These are phyloP conservation scores for Jatropha curcas DNA, from an alignment of 345 rosid species.

Conservation along the genomic window DNA sequence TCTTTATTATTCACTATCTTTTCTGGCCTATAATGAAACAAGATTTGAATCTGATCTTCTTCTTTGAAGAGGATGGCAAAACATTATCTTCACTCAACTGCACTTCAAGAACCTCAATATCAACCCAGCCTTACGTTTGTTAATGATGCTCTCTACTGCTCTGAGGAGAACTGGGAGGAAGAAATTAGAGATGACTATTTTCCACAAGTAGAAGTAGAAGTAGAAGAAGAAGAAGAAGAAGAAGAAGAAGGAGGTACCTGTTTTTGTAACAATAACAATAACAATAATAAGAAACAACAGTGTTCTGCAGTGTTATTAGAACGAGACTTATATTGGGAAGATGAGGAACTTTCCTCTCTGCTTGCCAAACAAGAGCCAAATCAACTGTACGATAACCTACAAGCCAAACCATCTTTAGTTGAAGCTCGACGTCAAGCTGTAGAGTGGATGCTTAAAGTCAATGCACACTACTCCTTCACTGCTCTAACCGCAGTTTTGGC, in stretches of 20 bases:
- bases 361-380: conserved; percentile 47
- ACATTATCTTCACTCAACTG: conserved; percentile 19
- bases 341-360: conserved; percentile 56
- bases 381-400: conserved; percentile 28
- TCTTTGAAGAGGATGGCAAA: conserved; percentile 59
- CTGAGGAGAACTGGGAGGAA: conserved; percentile 57
- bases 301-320: conserved; percentile 37
- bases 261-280: not conserved
- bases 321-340: conserved; percentile 73
- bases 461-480: conserved; percentile 64
- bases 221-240: conserved; percentile 11
- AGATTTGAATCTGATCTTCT: conserved; percentile 42
- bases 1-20: conserved; percentile 20
- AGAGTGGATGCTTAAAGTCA: conserved; percentile 75
- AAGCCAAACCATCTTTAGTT: conserved; percentile 31
- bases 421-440: conserved; percentile 62
- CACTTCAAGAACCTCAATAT: conserved; percentile 12
- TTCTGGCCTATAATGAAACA: conserved; percentile 37
- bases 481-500: conserved; percentile 72
- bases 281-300: not conserved
- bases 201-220: conserved; percentile 17
- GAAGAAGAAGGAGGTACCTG: not conserved
- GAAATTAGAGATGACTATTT: conserved; percentile 23
- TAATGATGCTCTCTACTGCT: conserved; percentile 54
- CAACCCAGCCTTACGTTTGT: conserved; percentile 32